Percentiles rank a stretch among this genome's conserved stretches.
Conservation (phyloP, 2,329 filamentous ascomycete genomes). For the Balansia obtecta region DNA sequence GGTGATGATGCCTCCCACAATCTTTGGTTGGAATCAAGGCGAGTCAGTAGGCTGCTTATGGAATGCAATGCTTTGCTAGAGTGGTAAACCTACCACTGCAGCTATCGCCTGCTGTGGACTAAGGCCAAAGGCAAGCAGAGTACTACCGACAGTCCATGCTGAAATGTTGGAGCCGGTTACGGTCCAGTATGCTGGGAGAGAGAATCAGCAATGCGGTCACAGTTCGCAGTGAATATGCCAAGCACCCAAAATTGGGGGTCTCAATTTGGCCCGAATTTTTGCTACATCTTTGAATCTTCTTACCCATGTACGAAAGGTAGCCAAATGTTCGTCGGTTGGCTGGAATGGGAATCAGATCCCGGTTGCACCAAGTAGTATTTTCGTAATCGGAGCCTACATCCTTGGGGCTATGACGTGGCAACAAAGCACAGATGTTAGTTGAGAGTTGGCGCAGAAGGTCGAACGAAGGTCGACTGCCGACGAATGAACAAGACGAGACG, state of each 20-base stretch:
- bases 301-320: conserved; percentile 15
- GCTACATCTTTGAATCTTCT: background rate
- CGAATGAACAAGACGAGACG: no score
- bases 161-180: conserved; percentile 14
- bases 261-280: no score
- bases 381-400: conserved; percentile 17
- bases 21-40: background rate
- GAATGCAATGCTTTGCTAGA: no score
- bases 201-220: background rate
- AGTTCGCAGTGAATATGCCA: no score
- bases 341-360: conserved; percentile 19
- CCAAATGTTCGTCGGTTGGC: conserved; percentile 14
- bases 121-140: conserved; percentile 14
- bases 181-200: conserved; percentile 12
- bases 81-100: conserved; percentile 9
- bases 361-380: conserved; percentile 21
- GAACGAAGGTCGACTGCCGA: no score
- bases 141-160: conserved; percentile 14
- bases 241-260: no score
- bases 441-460: no score
- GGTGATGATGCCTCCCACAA: conserved; percentile 11
- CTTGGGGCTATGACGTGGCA: conserved; percentile 8
- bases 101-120: conserved; percentile 16
- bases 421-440: no score
- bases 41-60: no score